phyloP scores from a whole-genome alignment of 768 basidiomycete species.

The Tylopilus intermedius region DNA sequence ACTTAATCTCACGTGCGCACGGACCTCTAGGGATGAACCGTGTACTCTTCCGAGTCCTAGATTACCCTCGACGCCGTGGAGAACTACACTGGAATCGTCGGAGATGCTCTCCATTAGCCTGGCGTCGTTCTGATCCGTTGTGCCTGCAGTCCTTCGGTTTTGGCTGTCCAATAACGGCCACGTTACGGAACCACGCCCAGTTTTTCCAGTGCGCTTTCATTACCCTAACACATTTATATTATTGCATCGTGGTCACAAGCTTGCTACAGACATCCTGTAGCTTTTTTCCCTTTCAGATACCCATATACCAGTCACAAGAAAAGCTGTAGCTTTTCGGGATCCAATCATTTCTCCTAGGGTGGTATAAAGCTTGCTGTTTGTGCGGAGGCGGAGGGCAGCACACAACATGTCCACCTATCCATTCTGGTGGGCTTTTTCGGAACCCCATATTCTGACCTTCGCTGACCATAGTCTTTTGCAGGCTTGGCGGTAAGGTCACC shows the following conservation, averaged over 20 bases:
- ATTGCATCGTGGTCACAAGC: constrained; percentile 5
- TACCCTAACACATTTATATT: constrained; percentile 1
- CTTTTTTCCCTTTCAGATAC: constrained; percentile 11
- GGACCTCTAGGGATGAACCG: constrained; percentile 17
- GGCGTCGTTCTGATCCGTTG: constrained; percentile 4
- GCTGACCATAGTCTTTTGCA: constrained; percentile 21
- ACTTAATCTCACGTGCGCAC: constrained; percentile 25
- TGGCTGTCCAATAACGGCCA: neutral
- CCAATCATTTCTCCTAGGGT: neutral
- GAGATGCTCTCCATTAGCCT: constrained; percentile 4
- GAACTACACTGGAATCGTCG: neutral
- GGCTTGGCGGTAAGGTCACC: constrained; percentile 55
- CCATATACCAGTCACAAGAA: constrained; percentile 1
- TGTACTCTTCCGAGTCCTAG: neutral
- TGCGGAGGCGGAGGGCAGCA: neutral
- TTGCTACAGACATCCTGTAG: constrained; percentile 14
- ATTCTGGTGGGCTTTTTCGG: constrained; percentile 27
- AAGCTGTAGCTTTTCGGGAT: constrained; percentile 9
- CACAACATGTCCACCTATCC: constrained; percentile 26
- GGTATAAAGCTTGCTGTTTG: constrained; percentile 19
- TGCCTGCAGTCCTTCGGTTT: constrained; percentile 3
- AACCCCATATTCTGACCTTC: neutral
- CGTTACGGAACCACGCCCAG: constrained; percentile 11
- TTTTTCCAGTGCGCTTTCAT: constrained; percentile 2
- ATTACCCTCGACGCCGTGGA: neutral